Evolutionary conservation across 352 stramenopile species (phyloP).

Genomic region (Globisporangium apiculatum): DNA sequence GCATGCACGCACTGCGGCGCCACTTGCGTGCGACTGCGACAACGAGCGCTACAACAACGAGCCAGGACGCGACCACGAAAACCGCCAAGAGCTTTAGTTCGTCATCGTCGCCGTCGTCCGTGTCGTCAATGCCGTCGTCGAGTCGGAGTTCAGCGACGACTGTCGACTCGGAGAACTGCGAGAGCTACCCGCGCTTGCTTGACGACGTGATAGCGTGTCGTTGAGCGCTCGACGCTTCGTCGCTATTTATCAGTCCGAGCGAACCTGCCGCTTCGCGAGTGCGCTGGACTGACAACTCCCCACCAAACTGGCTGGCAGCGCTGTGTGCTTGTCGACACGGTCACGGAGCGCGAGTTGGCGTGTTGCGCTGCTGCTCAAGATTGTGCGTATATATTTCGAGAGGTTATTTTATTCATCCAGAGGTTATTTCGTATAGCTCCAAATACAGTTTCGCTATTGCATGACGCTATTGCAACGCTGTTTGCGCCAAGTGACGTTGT

Average conservation of each 20-base stretch:
- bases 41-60: background rate
- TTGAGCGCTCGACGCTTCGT: conserved; percentile 6
- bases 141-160: background rate
- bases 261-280: background rate
- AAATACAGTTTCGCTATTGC: background rate
- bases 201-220: conserved; percentile 27
- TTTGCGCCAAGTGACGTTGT: background rate
- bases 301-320: no score
- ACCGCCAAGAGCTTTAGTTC: background rate
- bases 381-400: background rate
- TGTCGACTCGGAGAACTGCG: conserved; percentile 2
- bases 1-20: conserved; percentile 41
- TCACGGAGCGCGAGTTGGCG: no score
- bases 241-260: conserved; percentile 14
- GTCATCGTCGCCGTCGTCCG: background rate
- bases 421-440: background rate
- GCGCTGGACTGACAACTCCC: background rate
- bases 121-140: background rate
- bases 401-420: background rate
- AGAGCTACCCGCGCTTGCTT: conserved; percentile 19
- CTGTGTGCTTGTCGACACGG: no score
- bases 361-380: no score
- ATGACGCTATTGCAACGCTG: background rate
- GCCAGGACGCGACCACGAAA: no score
- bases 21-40: conserved; percentile 1